phyloP scores from a whole-genome alignment of 345 rosid genomes.

The Euphorbia peplus region DNA sequence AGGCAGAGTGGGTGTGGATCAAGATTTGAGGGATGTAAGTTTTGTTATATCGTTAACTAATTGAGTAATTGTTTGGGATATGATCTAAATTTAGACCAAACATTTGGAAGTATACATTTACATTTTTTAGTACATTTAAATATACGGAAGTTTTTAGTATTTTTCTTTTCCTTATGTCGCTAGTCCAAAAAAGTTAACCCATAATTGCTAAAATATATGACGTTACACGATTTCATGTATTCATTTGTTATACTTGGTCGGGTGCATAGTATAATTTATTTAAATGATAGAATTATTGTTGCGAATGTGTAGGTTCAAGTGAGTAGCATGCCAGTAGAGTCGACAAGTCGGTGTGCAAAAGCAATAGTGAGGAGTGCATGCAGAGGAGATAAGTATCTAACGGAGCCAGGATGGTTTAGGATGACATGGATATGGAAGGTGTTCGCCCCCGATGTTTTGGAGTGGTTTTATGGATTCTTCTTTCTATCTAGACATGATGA shows the following conservation, averaged over 20 bases:
- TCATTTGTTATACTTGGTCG: no score
- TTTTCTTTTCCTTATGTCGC: no score
- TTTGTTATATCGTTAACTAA: not conserved
- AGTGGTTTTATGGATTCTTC: conserved; percentile 18
- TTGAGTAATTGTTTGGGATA: not conserved
- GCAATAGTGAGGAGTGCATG: conserved; percentile 40
- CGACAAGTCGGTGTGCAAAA: conserved; percentile 2
- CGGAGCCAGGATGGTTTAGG: conserved; percentile 33
- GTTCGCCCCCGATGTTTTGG: conserved; percentile 42
- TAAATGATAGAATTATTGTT: no score
- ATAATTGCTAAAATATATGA: no score
- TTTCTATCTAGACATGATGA: not conserved
- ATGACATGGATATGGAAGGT: conserved; percentile 29
- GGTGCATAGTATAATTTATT: no score
- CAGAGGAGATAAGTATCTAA: conserved; percentile 41
- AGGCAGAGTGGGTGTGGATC: not conserved
- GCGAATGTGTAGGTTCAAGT: conserved; percentile 15
- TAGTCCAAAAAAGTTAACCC: no score
- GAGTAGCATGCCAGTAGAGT: conserved; percentile 27
- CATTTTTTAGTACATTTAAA: no score
- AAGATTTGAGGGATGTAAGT: not conserved
- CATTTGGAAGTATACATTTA: no score
- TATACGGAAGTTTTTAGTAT: no score
- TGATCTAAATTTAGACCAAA: no score
- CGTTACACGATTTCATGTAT: no score